Base-by-base conservation (phyloP, 768 basidiomycete genomes). In the Holtermannia corniformis region DNA sequence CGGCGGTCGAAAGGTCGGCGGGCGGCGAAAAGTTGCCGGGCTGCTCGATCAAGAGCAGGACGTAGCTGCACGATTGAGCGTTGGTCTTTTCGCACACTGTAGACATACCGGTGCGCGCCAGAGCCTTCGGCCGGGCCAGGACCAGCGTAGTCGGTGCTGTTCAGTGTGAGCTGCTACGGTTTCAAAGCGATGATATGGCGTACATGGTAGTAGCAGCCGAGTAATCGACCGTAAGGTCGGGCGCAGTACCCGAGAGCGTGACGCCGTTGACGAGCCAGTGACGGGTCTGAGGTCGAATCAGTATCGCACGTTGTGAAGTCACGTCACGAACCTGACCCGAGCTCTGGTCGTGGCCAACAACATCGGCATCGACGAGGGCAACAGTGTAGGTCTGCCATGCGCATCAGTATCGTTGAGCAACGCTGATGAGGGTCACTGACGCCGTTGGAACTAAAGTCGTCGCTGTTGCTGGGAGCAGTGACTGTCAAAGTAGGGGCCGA, bases 211-310 rank as follows among this genome's bases (percentile, higher is more conserved):
- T 67, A 26, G 63, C 59, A 10, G 58, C 63, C 21, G 58, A 58
- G 51, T 59, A 68, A 63, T 66, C 64, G 47, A 69, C 41, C 19
- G 59, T 26, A 58, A 61, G 71, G 40, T 64, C 56, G 12, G 50
- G 61, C 20, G 47, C 49, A 24, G 50, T 26, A 13, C 50, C 58
- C 41, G 63, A 52, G 47, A 72, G 49, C 27, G 53, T 50, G 43
- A 79, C 85, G 21, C 78, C 75, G 68, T 87, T 86, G 55, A 82
- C 80, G 45, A 89, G 79, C 86, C 86, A 89, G 74, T 88, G 87
- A 50, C 84, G 79, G 47, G 81, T 86, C 59, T 69, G 60, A 5
- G 54, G 43, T 24, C 53, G 56, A 46, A 21, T 27, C 44, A 24
- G 19, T 37, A 24, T 40, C 20, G 10, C 44, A 28, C 19, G 27